Base-by-base conservation (phyloP, 2,329 filamentous ascomycete genomes). In the Aspergillus quadrilineatus region DNA sequence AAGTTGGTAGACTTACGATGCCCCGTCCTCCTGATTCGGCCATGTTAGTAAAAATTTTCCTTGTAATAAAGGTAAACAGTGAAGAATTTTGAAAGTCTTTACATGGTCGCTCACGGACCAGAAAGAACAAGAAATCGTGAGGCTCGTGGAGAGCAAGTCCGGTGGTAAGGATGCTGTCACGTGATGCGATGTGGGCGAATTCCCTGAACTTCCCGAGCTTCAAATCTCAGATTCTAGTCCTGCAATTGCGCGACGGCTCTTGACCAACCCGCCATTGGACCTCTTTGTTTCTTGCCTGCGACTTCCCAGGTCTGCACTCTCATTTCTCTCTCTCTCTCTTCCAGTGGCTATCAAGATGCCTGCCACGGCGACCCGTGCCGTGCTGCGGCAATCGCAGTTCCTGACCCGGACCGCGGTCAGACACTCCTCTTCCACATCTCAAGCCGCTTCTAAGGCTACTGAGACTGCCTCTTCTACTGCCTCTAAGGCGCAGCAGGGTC, bases 401-500 rank as follows among this genome's bases (percentile, higher is more conserved):
- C 69, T 79, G 65, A 69, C 76, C 67, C 76, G 76, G 65, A 73
- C 74, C 63, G 70, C 70, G 60, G 71, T 77, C 68, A 75, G 78
- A 72, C 71, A 79, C 67, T 74, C 77, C 62, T 80, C 78, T 51
- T 76, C 76, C 54, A 73, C 75, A 59, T 70, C 75, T 41, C 75
- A 79, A 61, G 72, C 75, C 50, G 76, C 77, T 55, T 68, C 70
- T 52, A 79, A 79, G 69, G 74, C 76, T 46, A 72, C 76, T 65
- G 75, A 79, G 60, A 63, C 72, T 53, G 75, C 74, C 41, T 72
- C 75, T 44, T 71, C 73, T 46, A 67, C 71, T 55, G 71, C 70
- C 22, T 75, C 76, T 29, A 91, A 91, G 82, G 92, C 91, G 57
- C 83, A 87, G 63, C 83, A 96, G 78, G 91, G 92, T 63, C 85